A percentile compares a stretch with the other conserved stretches of the same genome.
Conservation (phyloP, 768 basidiomycete species). For the Tulasnella sp. region DNA sequence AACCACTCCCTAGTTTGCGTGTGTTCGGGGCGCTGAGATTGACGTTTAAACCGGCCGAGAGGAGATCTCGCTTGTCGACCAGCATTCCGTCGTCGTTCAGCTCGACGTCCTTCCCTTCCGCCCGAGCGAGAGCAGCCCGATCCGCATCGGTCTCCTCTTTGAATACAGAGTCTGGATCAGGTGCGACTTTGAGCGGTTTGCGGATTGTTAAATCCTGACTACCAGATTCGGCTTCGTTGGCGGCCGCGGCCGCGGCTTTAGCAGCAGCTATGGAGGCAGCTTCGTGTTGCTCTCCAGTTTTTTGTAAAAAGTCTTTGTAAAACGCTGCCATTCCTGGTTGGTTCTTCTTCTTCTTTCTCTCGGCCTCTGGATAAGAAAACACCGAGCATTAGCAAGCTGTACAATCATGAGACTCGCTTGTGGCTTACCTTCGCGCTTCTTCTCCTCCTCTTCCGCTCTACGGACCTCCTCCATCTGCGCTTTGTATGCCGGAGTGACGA, state of each 20-base stretch:
- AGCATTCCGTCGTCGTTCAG: constrained; percentile 97
- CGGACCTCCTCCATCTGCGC: constrained; percentile 90
- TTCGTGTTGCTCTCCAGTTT: constrained; percentile 61
- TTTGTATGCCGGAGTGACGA: constrained; percentile 95
- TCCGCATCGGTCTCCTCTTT: constrained; percentile 51
- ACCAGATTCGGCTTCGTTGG: constrained; percentile 33
- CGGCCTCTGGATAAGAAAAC: constrained; percentile 30
- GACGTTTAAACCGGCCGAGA: constrained; percentile 79
- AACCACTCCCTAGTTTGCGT: constrained; percentile 46
- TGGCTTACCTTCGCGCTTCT: constrained; percentile 63
- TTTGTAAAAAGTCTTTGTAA: constrained; percentile 65
- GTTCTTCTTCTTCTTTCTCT: constrained; percentile 49
- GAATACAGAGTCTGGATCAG: constrained; percentile 18
- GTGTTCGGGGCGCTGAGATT: constrained; percentile 67
- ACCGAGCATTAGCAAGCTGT: neutral
- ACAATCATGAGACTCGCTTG: constrained; percentile 8
- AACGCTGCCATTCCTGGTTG: constrained; percentile 75
- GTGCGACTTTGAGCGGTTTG: constrained; percentile 53
- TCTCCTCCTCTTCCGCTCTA: constrained; percentile 88
- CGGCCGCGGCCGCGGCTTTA: constrained; percentile 42
- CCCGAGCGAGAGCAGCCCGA: constrained; percentile 54
- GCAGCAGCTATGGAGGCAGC: constrained; percentile 58
- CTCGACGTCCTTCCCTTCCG: constrained; percentile 76
- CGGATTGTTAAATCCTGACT: constrained; percentile 56
- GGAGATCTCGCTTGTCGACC: constrained; percentile 85